Percentiles rank a stretch among this genome's conserved stretches.
Conservation (phyloP, 2,329 filamentous ascomycete genomes). For the Phialophora macrospora region DNA sequence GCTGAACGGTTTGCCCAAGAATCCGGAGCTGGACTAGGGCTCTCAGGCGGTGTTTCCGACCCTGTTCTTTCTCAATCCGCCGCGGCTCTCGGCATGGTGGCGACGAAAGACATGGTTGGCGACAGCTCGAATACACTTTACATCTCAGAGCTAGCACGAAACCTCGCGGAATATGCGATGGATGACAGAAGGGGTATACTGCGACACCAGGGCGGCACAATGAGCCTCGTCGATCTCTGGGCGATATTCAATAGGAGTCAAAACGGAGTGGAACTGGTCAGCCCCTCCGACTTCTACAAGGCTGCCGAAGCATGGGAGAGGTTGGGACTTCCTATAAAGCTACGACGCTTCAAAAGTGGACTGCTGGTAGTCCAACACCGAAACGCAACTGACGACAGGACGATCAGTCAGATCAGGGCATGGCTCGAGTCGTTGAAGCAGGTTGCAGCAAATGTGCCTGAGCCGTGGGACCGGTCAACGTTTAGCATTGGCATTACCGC, state of each 20-base stretch:
- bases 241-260: conserved; percentile 91
- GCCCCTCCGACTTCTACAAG: conserved; percentile 87
- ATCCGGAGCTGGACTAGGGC: conserved; percentile 60
- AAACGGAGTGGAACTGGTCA: conserved; percentile 92
- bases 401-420: conserved; percentile 72
- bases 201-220: conserved; percentile 80
- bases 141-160: conserved; percentile 81
- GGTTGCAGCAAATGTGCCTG: conserved; percentile 55
- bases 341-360: conserved; percentile 88
- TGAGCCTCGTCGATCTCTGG: conserved; percentile 89
- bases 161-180: conserved; percentile 84
- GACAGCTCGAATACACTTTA: conserved; percentile 80
- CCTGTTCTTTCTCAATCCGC: conserved; percentile 81
- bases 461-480: conserved; percentile 73
- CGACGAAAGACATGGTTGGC: conserved; percentile 93
- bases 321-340: conserved; percentile 80
- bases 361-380: conserved; percentile 90
- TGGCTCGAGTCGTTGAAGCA: conserved; percentile 77
- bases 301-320: conserved; percentile 87
- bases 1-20: conserved; percentile 84
- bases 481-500: conserved; percentile 89
- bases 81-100: conserved; percentile 83
- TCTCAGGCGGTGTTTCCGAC: conserved; percentile 63
- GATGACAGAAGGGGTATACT: conserved; percentile 81
- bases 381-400: conserved; percentile 89